Evolutionary conservation across 1,139 yeast genomes (phyloP), one percentile per base, ranked within the genome.

Genomic region (Suhomyces bolitotheri): DNA sequence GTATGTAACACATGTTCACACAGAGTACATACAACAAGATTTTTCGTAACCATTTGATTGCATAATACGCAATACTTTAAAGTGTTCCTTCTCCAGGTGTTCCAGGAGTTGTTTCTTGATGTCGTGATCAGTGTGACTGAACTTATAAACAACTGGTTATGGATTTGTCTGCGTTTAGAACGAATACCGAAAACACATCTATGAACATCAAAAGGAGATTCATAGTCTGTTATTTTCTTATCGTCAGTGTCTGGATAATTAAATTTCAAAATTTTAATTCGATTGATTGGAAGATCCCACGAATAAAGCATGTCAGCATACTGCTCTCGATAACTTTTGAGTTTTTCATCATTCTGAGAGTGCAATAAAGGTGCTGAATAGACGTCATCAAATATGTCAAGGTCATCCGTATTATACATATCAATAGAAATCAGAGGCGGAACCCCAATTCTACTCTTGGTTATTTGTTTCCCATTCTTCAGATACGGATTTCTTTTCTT

Each of bases 1-100:
- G 86, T 75, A 54, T 90, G 97, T 46, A 84, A 54, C 1, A 86
- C 66, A 60, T 90, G 97, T 44, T 80, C 85, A 60, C 97, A 90
- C 26, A 64, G 66, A 5, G 77, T 71, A 53, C 97, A 90, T 2
- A 78, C 74, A 22, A 82, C 78, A 25, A 84, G 71, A 45, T 85
- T 66, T 43, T 81, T 80, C 2, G 70, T 62, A 1, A 85, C 80
- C 29, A 74, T 62, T 41, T 82, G 60, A 13, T 74, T 74, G 58
- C 97, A 90, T 37, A 73, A 77, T 22, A 72, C 76, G 54, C 97
- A 84, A 40, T 62, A 63, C 39, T 68, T 71, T 41, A 53, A 46
- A 15, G 39, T 39, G 33, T 52, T 56, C 27, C 61, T 43, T 34
- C 54, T 57, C 19, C 48, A 44, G 2, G 63, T 51, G 36, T 64